Evolutionary conservation across 208 protist genomes (phyloP).

Genomic region (Trypanosoma grayi): DNA sequence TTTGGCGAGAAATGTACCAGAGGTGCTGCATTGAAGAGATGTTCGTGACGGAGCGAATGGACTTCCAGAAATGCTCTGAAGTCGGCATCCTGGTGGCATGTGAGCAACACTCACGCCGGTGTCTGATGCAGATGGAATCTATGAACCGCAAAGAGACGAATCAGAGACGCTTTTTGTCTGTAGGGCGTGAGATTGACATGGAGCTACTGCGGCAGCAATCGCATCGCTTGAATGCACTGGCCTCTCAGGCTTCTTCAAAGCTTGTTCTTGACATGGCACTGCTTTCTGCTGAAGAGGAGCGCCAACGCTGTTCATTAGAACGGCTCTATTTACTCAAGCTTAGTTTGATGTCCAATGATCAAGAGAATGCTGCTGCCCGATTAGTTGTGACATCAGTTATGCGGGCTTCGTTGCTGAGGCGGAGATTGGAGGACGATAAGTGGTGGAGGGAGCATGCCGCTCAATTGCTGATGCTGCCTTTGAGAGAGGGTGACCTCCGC

Average conservation of each 20-base stretch:
- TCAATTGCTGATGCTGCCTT: slow-evolving; percentile 9
- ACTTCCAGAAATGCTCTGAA: neutral
- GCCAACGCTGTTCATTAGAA: slow-evolving; percentile 22
- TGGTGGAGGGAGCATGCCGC: slow-evolving; percentile 13
- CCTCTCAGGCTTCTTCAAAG: neutral
- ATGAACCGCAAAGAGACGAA: slow-evolving; percentile 19
- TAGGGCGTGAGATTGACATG: slow-evolving; percentile 26
- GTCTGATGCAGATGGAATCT: slow-evolving; percentile 1
- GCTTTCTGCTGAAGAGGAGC: slow-evolving; percentile 19
- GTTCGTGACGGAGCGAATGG: neutral
- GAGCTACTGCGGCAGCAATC: slow-evolving; percentile 20
- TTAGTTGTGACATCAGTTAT: slow-evolving; percentile 28
- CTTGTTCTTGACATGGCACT: slow-evolving; percentile 6
- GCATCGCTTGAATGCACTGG: slow-evolving; percentile 6
- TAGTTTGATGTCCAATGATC: slow-evolving; percentile 27
- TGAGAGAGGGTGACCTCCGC: slow-evolving; percentile 44
- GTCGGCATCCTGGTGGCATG: neutral
- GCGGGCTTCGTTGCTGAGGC: slow-evolving; percentile 8
- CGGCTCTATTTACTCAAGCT: slow-evolving; percentile 24
- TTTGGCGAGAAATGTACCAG: slow-evolving; percentile 20
- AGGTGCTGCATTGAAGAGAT: slow-evolving; percentile 7
- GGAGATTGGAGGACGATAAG: slow-evolving; percentile 12
- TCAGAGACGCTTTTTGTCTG: slow-evolving; percentile 17
- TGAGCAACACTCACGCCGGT: slow-evolving; percentile 4
- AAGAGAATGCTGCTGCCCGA: slow-evolving; percentile 22